Conservation (phyloP, 768 basidiomycete genomes). For the Rhodocollybia butyracea region DNA sequence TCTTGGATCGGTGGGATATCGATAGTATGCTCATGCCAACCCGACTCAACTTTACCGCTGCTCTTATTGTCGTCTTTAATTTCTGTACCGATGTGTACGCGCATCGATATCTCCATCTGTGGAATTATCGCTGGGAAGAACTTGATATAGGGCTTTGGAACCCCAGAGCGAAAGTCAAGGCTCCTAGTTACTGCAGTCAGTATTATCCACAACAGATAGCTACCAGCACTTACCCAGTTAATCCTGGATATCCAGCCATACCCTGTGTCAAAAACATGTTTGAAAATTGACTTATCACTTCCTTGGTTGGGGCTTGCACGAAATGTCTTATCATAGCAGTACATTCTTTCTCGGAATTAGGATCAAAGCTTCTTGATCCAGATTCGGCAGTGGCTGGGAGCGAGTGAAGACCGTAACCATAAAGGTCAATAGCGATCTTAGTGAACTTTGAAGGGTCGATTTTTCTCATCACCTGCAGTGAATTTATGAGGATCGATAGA, state of each 20-base stretch:
- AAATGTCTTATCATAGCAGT: constrained; percentile 5
- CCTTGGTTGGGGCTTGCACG: not conserved
- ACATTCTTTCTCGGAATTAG: constrained; percentile 1
- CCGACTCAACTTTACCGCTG: too few species aligned
- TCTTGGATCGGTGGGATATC: not conserved
- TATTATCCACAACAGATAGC: not conserved
- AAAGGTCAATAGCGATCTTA: constrained; percentile 7
- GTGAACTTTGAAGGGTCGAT: not conserved
- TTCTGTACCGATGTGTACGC: not conserved
- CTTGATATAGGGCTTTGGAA: constrained; percentile 4
- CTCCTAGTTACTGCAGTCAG: not conserved
- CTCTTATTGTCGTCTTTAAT: too few species aligned
- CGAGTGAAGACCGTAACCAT: not conserved
- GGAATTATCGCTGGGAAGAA: not conserved
- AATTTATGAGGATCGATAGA: not conserved
- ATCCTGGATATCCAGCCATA: constrained; percentile 2
- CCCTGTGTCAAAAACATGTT: not conserved
- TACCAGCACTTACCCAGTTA: not conserved
- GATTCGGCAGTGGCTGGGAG: not conserved
- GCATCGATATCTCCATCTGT: not conserved
- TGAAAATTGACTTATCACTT: not conserved
- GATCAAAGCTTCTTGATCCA: not conserved
- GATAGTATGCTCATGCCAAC: too few species aligned
- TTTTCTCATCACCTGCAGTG: not conserved
- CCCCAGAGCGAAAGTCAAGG: not conserved